Evolutionary conservation across 2,329 filamentous ascomycete species (phyloP), one percentile per base, ranked within the genome.

Genomic region (Xylaria sp.): DNA sequence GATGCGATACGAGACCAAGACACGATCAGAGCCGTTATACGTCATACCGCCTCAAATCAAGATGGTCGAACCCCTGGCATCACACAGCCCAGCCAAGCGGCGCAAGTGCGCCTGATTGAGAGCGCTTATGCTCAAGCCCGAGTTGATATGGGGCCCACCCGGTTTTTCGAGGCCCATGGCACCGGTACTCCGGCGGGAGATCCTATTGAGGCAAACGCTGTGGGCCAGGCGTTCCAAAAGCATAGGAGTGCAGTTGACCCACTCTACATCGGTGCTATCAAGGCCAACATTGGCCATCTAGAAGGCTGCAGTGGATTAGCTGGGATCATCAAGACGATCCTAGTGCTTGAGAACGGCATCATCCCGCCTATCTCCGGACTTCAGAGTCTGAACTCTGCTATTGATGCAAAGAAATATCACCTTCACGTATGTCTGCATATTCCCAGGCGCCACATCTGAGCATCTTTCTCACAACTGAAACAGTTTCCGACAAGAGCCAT

Each of bases 11-110:
- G 45, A 1, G 51, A 54, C 20, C 74, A 74, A 0, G 61, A 70
- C 29, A 63, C 62, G 0, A 74, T 78, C 22, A 63, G 69, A 11
- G 71, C 71, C 11, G 60, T 78, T 9, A 73, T 80, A 34, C 67
- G 73, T 0, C 69, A 69, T 2, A 74, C 69, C 0, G 67, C 62
- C 0, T 56, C 70, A 11, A 78, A 77, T 53, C 63, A 71, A 39
- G 77, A 82, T 55, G 78, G 79, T 3, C 66, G 59, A 17, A 68
- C 78, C 64, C 9, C 66, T 2, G 77, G 77, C 1, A 74, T 82
- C 26, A 80, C 78, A 0, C 71, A 77, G 44, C 81, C 80, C 0
- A 78, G 63, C 39, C 49, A 46, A 0, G 50, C 63, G 1, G 71
- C 74, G 0, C 78, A 80, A 54, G 64, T 60, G 8, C 39, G 26